These are phyloP conservation scores for Chytridiales sp. DNA, from an alignment of 371 early-diverging fungal species.

Conservation along the genomic window DNA sequence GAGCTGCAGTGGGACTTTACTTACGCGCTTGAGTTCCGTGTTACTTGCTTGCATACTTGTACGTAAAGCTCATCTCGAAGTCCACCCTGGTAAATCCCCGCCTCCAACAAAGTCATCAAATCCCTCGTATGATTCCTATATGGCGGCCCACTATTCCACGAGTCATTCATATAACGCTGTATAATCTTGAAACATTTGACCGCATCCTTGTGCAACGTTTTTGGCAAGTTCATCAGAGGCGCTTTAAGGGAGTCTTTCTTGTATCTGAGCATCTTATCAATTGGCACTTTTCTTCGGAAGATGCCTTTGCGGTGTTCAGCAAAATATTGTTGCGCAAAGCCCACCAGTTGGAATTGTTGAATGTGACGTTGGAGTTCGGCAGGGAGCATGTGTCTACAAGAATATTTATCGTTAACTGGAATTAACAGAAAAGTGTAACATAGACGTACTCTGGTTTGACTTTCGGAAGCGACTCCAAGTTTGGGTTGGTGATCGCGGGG, in stretches of 20 bases:
- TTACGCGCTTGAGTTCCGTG: background rate
- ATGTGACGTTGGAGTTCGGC: conserved; percentile 68
- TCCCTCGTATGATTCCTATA: conserved; percentile 42
- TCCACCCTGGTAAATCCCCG: conserved; percentile 70
- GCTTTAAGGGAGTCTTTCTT: conserved; percentile 67
- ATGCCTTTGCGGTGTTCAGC: conserved; percentile 86
- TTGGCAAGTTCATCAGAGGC: conserved; percentile 76
- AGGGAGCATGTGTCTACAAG: conserved; percentile 46
- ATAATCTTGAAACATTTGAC: conserved; percentile 77
- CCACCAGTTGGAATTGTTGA: conserved; percentile 81
- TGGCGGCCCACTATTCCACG: conserved; percentile 39
- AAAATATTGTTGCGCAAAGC: conserved; percentile 91
- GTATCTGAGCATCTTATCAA: conserved; percentile 85
- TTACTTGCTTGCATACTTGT: conserved; percentile 75
- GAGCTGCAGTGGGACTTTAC: too few relatives aligned
- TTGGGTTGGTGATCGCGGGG: conserved; percentile 16
- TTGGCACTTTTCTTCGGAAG: conserved; percentile 80
- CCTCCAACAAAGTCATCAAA: conserved; percentile 71
- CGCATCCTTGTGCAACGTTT: conserved; percentile 79
- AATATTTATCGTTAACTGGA: conserved; percentile 4
- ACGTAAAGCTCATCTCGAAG: conserved; percentile 93
- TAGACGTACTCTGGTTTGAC: conserved; percentile 25
- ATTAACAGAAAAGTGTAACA: background rate
- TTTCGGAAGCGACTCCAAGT: conserved; percentile 26
- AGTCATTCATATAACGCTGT: conserved; percentile 83